Evolutionary conservation across 345 rosid species (phyloP).

Genomic region (Acer yangbiense): DNA sequence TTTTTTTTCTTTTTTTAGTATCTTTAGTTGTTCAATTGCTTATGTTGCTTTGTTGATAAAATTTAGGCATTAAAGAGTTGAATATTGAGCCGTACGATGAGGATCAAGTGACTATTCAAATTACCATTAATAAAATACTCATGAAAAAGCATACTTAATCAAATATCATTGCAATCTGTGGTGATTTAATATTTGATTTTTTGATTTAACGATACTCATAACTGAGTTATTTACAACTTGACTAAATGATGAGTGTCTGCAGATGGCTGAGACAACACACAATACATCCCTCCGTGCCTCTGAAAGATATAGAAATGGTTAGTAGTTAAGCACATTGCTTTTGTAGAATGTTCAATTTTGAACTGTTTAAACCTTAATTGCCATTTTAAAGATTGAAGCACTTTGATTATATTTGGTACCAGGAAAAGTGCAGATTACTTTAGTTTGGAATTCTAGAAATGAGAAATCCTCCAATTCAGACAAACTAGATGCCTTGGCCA

Average conservation of each 20-base stretch:
- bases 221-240: slow-evolving; percentile 7
- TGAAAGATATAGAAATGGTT: slow-evolving; percentile 85
- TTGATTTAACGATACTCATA: background rate
- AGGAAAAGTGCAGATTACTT: slow-evolving; percentile 87
- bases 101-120: slow-evolving; percentile 56
- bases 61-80: slow-evolving; percentile 66
- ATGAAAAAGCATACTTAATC: background rate
- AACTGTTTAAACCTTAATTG: background rate
- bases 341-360: slow-evolving; percentile 8
- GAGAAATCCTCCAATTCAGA: slow-evolving; percentile 68
- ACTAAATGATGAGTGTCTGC: slow-evolving; percentile 28
- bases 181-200: slow-evolving; percentile 12
- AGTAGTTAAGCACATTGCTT: slow-evolving; percentile 19
- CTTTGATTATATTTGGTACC: slow-evolving; percentile 23
- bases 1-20: background rate
- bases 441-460: slow-evolving; percentile 94
- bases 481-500: slow-evolving; percentile 72
- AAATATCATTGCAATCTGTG: background rate
- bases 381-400: slow-evolving; percentile 13
- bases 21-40: background rate
- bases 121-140: background rate
- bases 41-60: background rate
- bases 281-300: slow-evolving; percentile 74
- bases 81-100: slow-evolving; percentile 76
- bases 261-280: slow-evolving; percentile 95